Conservation (phyloP, 768 basidiomycete species). For the Solioccasus polychromus region DNA sequence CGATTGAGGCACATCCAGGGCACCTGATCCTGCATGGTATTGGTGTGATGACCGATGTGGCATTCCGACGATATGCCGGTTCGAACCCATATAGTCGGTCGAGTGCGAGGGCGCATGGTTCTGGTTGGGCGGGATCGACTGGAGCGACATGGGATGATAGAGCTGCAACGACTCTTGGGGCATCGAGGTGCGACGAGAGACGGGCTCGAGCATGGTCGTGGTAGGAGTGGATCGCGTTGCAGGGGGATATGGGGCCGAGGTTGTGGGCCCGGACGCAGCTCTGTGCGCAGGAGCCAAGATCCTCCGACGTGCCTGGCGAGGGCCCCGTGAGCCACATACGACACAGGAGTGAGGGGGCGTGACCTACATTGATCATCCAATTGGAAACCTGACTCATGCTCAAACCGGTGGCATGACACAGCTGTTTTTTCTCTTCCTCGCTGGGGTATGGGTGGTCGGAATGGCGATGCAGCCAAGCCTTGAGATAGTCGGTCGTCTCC, state of each 20-base stretch:
- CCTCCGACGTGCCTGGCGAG: conserved; percentile 68
- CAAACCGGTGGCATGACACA: conserved; percentile 81
- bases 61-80: conserved; percentile 47
- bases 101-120: conserved; percentile 31
- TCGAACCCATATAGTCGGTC: conserved; percentile 41
- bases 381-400: conserved; percentile 90
- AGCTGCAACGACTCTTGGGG: conserved; percentile 69
- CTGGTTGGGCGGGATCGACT: conserved; percentile 42
- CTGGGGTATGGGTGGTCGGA: conserved; percentile 87
- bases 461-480: conserved; percentile 85
- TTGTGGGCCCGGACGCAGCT: conserved; percentile 72
- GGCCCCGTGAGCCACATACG: conserved; percentile 12
- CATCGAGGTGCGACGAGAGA: conserved; percentile 61
- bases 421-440: conserved; percentile 87
- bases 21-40: conserved; percentile 22
- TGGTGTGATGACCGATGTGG: conserved; percentile 34
- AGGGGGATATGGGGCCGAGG: conserved; percentile 68
- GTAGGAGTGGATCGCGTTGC: conserved; percentile 33
- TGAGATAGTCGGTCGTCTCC: conserved; percentile 86
- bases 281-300: conserved; percentile 82
- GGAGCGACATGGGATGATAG: conserved; percentile 77
- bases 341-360: conserved; percentile 17
- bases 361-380: conserved; percentile 86
- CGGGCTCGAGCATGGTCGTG: conserved; percentile 32
- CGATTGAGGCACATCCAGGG: conserved; percentile 30